Percentiles rank a stretch among this genome's conserved stretches.
Conservation (phyloP, 2,329 filamentous ascomycete species). For the Hansfordia pulvinata region DNA sequence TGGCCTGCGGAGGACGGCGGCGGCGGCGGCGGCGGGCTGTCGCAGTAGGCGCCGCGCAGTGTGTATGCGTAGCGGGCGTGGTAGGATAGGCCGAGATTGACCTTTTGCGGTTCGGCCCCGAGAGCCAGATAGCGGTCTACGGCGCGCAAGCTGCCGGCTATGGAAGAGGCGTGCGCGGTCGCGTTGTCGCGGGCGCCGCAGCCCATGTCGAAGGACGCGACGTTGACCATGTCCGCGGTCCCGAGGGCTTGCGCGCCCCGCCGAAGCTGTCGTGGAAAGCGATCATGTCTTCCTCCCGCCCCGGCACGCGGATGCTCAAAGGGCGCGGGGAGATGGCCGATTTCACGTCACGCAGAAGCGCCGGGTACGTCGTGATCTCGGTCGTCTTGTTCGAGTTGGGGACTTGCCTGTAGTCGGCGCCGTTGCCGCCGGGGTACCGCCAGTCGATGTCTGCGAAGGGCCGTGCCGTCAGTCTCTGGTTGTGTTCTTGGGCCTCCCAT, state of each 20-base stretch:
- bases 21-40: no score
- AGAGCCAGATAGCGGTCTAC: conserved; percentile 45
- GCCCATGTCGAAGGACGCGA: conserved; percentile 23
- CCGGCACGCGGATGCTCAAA: conserved; percentile 57
- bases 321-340: conserved; percentile 43
- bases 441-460: conserved; percentile 49
- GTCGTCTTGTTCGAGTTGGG: conserved; percentile 45
- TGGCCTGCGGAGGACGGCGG: conserved; percentile 21
- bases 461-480: no score
- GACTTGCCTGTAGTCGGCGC: conserved; percentile 52
- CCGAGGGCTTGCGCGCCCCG: conserved; percentile 43
- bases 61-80: conserved; percentile 53
- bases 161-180: conserved; percentile 53
- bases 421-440: conserved; percentile 55
- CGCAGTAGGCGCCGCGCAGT: conserved; percentile 23
- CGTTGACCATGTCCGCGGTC: conserved; percentile 54
- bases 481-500: no score
- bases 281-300: conserved; percentile 50
- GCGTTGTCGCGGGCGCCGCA: conserved; percentile 47
- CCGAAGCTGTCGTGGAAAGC: conserved; percentile 48
- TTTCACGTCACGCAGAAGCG: conserved; percentile 45
- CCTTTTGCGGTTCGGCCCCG: conserved; percentile 33
- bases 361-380: conserved; percentile 51
- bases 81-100: conserved; percentile 53
- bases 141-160: conserved; percentile 36